These are phyloP conservation scores for Entomophthora muscae DNA, from an alignment of 371 early-diverging fungal species.

Conservation along the genomic window DNA sequence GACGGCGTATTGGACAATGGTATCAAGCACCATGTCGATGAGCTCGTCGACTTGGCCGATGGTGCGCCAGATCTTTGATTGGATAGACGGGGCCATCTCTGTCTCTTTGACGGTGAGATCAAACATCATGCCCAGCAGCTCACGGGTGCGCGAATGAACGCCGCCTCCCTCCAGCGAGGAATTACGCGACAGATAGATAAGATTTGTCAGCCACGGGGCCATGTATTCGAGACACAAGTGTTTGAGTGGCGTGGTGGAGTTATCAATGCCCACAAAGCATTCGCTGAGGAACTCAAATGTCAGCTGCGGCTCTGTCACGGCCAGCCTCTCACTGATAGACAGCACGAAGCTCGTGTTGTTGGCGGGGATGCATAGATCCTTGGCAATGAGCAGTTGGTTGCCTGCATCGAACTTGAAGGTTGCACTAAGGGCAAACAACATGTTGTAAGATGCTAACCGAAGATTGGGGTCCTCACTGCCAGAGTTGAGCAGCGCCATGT, in stretches of 20 bases:
- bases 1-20: slow-evolving; percentile 56
- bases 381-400: slow-evolving; percentile 59
- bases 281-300: slow-evolving; percentile 81
- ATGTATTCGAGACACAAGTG: slow-evolving; percentile 77
- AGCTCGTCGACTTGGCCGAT: slow-evolving; percentile 65
- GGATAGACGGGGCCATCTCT: slow-evolving; percentile 69
- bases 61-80: slow-evolving; percentile 69
- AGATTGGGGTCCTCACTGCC: slow-evolving; percentile 66
- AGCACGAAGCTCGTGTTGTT: slow-evolving; percentile 70
- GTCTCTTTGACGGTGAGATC: slow-evolving; percentile 70
- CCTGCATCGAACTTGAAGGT: slow-evolving; percentile 77
- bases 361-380: slow-evolving; percentile 76
- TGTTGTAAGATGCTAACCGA: slow-evolving; percentile 69
- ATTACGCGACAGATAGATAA: slow-evolving; percentile 41
- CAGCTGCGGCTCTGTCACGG: slow-evolving; percentile 50
- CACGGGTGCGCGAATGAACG: slow-evolving; percentile 35
- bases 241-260: slow-evolving; percentile 50
- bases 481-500: slow-evolving; percentile 77
- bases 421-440: slow-evolving; percentile 58
- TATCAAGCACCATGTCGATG: slow-evolving; percentile 59
- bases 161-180: slow-evolving; percentile 10
- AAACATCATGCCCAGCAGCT: slow-evolving; percentile 56
- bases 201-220: slow-evolving; percentile 72
- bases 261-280: slow-evolving; percentile 68
- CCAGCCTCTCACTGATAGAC: slow-evolving; percentile 61